Conservation (phyloP, 495 filamentous ascomycete genomes). For the Rhizodiscina lignyota region DNA sequence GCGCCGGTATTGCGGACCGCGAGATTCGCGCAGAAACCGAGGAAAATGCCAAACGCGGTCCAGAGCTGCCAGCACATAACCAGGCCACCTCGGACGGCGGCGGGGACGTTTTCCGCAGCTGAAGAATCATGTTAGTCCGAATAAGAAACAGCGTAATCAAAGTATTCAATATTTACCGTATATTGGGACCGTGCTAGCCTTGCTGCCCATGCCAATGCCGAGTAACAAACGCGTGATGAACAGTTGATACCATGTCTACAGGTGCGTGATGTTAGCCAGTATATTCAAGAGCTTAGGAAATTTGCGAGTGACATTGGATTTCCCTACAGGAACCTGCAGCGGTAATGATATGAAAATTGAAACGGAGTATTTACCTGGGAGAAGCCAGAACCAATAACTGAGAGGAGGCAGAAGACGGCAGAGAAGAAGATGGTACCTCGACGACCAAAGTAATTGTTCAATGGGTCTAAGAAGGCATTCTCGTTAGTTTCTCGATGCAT, state of each 20-base stretch:
- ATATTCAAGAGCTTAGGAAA: too few species aligned
- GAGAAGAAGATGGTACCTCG: slow-evolving; percentile 45
- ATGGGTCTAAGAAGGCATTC: slow-evolving; percentile 42
- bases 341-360: too few species aligned
- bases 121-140: too few species aligned
- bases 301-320: too few species aligned
- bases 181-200: slow-evolving; percentile 38
- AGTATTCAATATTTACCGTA: too few species aligned
- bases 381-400: slow-evolving; percentile 38
- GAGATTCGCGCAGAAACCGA: slow-evolving; percentile 53
- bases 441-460: slow-evolving; percentile 37
- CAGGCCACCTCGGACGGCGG: slow-evolving; percentile 57
- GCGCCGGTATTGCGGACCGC: slow-evolving; percentile 36
- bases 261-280: too few species aligned
- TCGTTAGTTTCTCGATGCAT: too few species aligned
- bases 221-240: slow-evolving; percentile 22
- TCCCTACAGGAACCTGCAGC: too few species aligned
- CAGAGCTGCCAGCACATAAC: slow-evolving; percentile 80
- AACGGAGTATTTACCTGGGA: slow-evolving; percentile 39
- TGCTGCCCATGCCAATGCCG: slow-evolving; percentile 45
- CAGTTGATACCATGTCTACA: slow-evolving; percentile 42
- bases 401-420: slow-evolving; percentile 39
- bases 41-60: slow-evolving; percentile 49
- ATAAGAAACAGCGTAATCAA: too few species aligned
- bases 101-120: slow-evolving; percentile 60